phyloP scores from a whole-genome alignment of 2,329 filamentous ascomycete species.

The Pyrenophora tritici-repentis region DNA sequence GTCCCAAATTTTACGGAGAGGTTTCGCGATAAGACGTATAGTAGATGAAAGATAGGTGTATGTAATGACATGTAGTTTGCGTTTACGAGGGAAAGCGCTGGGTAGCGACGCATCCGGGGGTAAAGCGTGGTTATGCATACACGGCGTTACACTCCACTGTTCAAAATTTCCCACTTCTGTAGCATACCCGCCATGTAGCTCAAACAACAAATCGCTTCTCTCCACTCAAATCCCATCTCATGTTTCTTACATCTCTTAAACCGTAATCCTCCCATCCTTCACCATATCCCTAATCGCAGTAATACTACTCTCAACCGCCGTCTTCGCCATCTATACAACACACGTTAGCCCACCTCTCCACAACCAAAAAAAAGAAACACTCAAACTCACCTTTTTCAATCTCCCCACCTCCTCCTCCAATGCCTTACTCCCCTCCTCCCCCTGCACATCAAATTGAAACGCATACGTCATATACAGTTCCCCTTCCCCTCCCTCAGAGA shows the following conservation, averaged over 20 bases:
- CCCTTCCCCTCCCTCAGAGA: constrained; percentile 47
- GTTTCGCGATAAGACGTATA: no score
- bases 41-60: no score
- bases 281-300: constrained; percentile 52
- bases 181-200: no score
- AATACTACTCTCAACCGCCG: constrained; percentile 52
- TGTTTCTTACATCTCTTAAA: background rate
- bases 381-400: constrained; percentile 26
- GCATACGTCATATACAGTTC: constrained; percentile 54
- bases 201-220: no score
- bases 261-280: constrained; percentile 41
- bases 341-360: constrained; percentile 7
- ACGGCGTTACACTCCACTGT: no score
- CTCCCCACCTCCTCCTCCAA: constrained; percentile 32
- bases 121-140: no score
- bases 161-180: no score
- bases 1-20: no score
- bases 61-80: no score
- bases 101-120: no score
- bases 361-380: background rate
- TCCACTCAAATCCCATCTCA: no score
- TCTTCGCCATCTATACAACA: constrained; percentile 42
- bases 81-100: no score
- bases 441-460: constrained; percentile 50
- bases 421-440: constrained; percentile 45